Evolutionary conservation across 805 yeast species (phyloP), one percentile per base, ranked within the genome.

Genomic region (Saturnispora quitensis): DNA sequence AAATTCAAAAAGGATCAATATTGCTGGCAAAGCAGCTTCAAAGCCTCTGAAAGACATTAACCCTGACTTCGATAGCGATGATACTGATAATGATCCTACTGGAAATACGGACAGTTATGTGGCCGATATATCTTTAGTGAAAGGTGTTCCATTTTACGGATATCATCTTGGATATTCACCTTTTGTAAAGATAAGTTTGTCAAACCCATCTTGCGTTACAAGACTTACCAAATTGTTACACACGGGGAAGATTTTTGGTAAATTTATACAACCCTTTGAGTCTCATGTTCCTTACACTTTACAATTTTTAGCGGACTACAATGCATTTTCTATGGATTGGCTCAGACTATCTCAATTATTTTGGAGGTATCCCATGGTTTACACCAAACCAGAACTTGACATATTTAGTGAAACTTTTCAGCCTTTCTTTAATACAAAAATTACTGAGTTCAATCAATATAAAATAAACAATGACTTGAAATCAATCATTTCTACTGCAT

Each of bases 261-360:
- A 60, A 20, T 53, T 60, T 0, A 56, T 69, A 13, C 82, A 81
- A 45, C 79, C 82, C 0, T 87, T 71, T 63, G 99, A 93, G 60
- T 73, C 89, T 0, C 98, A 93, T 61, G 74, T 91, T 12, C 89
- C 96, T 0, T 84, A 73, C 58, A 61, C 78, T 1, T 65, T 88
- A 6, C 97, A 93, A 61, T 89, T 91, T 61, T 64, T 88, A 27
- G 73, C 86, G 0, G 99, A 93, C 62, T 89, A 76, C 66, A 90
- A 91, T 61, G 66, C 91, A 31, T 87, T 75, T 62, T 95, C 96
- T 1, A 87, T 97, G 65, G 81, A 83, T 5, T 87, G 95, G 91
- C 54, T 90, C 22, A 68, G 74, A 17, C 52, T 83, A 1, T 59
- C 63, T 2, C 56, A 68, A 4, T 67, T 77, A 24, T 75, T 68